phyloP scores from a whole-genome alignment of 768 basidiomycete species.

The Baorangia bicolor region DNA sequence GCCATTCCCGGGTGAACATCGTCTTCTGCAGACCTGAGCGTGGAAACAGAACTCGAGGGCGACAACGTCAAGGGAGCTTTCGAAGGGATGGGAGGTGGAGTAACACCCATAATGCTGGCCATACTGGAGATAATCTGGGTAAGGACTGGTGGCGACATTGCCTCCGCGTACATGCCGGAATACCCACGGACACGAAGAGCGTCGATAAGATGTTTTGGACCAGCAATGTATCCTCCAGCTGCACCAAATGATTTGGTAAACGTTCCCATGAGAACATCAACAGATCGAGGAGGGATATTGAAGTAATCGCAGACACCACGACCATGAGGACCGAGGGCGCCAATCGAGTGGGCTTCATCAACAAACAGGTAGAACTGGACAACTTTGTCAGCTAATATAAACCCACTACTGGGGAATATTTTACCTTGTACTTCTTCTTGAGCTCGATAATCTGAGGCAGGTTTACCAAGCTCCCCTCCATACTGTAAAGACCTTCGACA shows the following conservation, averaged over 20 bases:
- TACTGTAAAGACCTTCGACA: conserved; percentile 95
- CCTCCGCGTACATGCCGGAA: conserved; percentile 83
- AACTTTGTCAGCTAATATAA: background rate
- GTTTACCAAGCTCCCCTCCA: conserved; percentile 96
- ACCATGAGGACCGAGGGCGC: conserved; percentile 91
- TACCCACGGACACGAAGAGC: conserved; percentile 79
- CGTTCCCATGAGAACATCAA: conserved; percentile 98
- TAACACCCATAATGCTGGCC: conserved; percentile 94
- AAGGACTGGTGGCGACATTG: conserved; percentile 87
- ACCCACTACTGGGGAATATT: conserved; percentile 12
- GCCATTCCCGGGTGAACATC: conserved; percentile 68
- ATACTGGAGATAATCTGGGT: conserved; percentile 90
- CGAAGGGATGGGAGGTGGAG: conserved; percentile 36
- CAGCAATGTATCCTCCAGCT: conserved; percentile 93
- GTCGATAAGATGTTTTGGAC: conserved; percentile 77
- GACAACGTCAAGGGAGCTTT: conserved; percentile 26
- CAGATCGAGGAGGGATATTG: conserved; percentile 68
- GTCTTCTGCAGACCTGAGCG: conserved; percentile 38
- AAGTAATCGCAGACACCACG: conserved; percentile 97
- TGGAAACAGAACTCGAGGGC: conserved; percentile 31
- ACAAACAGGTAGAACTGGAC: conserved; percentile 90
- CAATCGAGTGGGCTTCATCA: conserved; percentile 97
- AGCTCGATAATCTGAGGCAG: conserved; percentile 80
- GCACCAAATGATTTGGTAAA: conserved; percentile 96
- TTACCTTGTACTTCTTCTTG: conserved; percentile 93